Evolutionary conservation across 2,329 filamentous ascomycete genomes (phyloP), one percentile per base, ranked within the genome.

Genomic region (Fusarium sp.): DNA sequence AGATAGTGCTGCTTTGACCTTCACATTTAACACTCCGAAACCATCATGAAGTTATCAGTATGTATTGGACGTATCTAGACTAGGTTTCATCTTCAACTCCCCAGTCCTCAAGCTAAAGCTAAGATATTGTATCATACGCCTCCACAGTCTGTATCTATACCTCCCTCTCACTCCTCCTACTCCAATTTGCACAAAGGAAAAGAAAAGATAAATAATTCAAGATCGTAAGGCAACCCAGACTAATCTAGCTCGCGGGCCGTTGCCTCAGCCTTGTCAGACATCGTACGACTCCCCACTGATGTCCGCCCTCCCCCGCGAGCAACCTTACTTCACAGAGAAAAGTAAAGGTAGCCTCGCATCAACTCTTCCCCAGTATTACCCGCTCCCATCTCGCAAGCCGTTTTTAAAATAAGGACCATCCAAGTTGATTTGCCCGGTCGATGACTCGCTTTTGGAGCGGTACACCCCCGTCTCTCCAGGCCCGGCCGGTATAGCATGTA

Each of bases 221-320:
- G 58, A 67, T 69, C 56, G 15, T 15, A 53, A 50, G 60, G 67
- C 56, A 64, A 47, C 21, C 32, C 46, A 69, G 54, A 52, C 52
- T 46, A 65, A 58, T 54, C 72, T 77, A 75, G 66, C 74, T 66
- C 71, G 63, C 72, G 70, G 68, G 69, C 73, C 67, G 74, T 69
- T 67, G 59, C 57, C 60, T 78, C 77, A 77, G 73, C 77, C 77
- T 77, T 77, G 72, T 76, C 69, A 70, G 67, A 74, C 72, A 78
- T 78, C 72, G 73, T 54, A 78, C 77, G 63, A 78, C 74, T 78
- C 76, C 73, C 76, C 76, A 78, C 76, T 42, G 66, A 71, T 75
- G 75, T 70, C 59, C 69, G 68, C 53, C 56, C 63, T 65, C 59
- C 72, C 71, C 63, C 69, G 54, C 76, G 69, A 76, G 69, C 57